These are phyloP conservation scores for Huntiella abstrusa DNA, from an alignment of 2,329 filamentous ascomycete species.

Conservation along the genomic window DNA sequence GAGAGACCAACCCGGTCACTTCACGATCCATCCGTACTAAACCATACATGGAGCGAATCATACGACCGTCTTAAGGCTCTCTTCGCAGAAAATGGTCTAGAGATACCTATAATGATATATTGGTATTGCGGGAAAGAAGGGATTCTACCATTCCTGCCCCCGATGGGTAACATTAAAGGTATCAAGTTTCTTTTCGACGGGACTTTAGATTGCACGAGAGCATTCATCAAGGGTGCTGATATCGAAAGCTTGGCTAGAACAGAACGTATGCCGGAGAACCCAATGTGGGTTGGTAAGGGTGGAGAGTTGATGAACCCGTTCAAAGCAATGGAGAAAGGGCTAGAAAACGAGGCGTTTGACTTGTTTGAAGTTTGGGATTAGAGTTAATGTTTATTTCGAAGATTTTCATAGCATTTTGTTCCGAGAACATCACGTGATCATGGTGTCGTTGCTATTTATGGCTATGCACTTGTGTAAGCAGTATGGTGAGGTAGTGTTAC, in stretches of 20 bases:
- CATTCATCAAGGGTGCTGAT: slow-evolving; percentile 31
- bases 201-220: slow-evolving; percentile 19
- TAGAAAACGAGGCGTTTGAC: slow-evolving; percentile 31
- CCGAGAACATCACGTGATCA: no score
- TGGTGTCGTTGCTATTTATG: no score
- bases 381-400: no score
- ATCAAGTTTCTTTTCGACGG: slow-evolving; percentile 17
- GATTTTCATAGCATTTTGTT: no score
- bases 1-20: background rate
- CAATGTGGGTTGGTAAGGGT: slow-evolving; percentile 15
- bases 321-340: slow-evolving; percentile 27
- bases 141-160: slow-evolving; percentile 29
- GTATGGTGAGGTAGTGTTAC: no score
- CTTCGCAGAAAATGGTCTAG: slow-evolving; percentile 33
- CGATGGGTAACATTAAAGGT: slow-evolving; percentile 37
- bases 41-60: slow-evolving; percentile 17
- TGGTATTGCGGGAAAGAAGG: slow-evolving; percentile 36
- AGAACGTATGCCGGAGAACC: slow-evolving; percentile 11
- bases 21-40: background rate
- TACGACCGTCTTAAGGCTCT: slow-evolving; percentile 15
- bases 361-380: no score
- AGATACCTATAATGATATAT: slow-evolving; percentile 39
- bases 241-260: slow-evolving; percentile 24
- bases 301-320: slow-evolving; percentile 24
- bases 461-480: no score